Evolutionary conservation across 2,329 filamentous ascomycete species (phyloP).

Genomic region (Paecilomyces fulvus): DNA sequence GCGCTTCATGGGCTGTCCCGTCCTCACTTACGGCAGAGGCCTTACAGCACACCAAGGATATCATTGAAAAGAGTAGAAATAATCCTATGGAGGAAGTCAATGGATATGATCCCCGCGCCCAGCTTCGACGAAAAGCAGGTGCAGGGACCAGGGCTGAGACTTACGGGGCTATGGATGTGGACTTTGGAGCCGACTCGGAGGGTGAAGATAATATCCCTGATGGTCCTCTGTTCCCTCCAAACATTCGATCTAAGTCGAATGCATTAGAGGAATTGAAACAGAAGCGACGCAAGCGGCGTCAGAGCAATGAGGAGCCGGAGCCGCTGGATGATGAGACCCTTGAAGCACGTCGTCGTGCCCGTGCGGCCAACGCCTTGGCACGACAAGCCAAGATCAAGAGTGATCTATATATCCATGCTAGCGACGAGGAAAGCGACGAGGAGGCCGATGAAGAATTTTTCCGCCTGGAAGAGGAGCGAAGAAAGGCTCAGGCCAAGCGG

Average conservation of each 20-base stretch:
- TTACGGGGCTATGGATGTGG: constrained; percentile 38
- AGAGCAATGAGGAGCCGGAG: constrained; percentile 38
- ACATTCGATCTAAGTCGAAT: constrained; percentile 41
- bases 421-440: constrained; percentile 81
- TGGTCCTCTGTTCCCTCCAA: constrained; percentile 58
- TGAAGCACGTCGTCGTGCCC: constrained; percentile 51
- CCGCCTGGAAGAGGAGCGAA: constrained; percentile 59
- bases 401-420: constrained; percentile 67
- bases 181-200: constrained; percentile 63
- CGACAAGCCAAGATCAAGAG: constrained; percentile 77
- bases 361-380: constrained; percentile 63
- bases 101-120: constrained; percentile 63
- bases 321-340: constrained; percentile 56
- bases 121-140: constrained; percentile 62
- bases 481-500: constrained; percentile 46
- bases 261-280: constrained; percentile 51
- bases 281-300: constrained; percentile 48
- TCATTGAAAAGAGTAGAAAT: constrained; percentile 71
- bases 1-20: constrained; percentile 72
- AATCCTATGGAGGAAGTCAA: constrained; percentile 70
- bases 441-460: constrained; percentile 71
- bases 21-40: constrained; percentile 53
- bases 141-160: constrained; percentile 28
- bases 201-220: constrained; percentile 51
- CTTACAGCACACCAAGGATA: constrained; percentile 59